Percentiles rank a stretch among this genome's conserved stretches.
Evolutionary conservation across 1,284 basidiomycete species (phyloP).

Genomic region (Violaceomyces palustris): DNA sequence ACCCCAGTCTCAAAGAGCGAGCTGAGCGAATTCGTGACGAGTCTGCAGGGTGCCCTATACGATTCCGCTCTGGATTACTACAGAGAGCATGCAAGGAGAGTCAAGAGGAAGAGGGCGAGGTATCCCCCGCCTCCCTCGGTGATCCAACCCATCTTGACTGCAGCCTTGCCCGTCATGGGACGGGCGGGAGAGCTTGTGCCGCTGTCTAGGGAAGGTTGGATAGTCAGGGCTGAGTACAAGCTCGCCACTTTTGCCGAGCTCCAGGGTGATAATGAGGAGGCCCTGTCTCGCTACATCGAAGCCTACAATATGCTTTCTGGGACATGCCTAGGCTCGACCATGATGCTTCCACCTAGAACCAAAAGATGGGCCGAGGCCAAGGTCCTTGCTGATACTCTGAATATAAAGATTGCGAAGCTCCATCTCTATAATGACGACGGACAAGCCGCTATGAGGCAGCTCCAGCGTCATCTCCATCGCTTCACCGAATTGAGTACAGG

Average conservation of each 20-base stretch:
- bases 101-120: slow-evolving; percentile 78
- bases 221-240: slow-evolving; percentile 93
- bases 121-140: slow-evolving; percentile 55
- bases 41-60: slow-evolving; percentile 78
- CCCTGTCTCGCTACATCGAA: slow-evolving; percentile 15
- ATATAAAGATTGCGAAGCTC: slow-evolving; percentile 54
- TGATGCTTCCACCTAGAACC: slow-evolving; percentile 79
- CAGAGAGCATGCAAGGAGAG: slow-evolving; percentile 80
- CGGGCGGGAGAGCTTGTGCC: slow-evolving; percentile 28
- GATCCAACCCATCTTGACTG: slow-evolving; percentile 35
- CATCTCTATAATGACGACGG: slow-evolving; percentile 81
- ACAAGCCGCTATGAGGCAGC: slow-evolving; percentile 63
- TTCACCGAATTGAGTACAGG: slow-evolving; percentile 82
- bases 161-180: slow-evolving; percentile 9
- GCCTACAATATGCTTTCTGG: slow-evolving; percentile 18
- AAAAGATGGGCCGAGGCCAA: slow-evolving; percentile 98
- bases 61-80: slow-evolving; percentile 89
- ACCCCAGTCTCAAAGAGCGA: slow-evolving; percentile 76
- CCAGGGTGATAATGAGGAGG: slow-evolving; percentile 74
- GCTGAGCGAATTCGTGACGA: slow-evolving; percentile 58
- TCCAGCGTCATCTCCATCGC: slow-evolving; percentile 74
- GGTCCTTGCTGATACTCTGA: slow-evolving; percentile 70
- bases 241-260: slow-evolving; percentile 94
- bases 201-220: slow-evolving; percentile 81
- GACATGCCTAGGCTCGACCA: slow-evolving; percentile 61